Base-by-base conservation (phyloP, 345 rosid genomes). In the Mallotus nudiflorus region DNA sequence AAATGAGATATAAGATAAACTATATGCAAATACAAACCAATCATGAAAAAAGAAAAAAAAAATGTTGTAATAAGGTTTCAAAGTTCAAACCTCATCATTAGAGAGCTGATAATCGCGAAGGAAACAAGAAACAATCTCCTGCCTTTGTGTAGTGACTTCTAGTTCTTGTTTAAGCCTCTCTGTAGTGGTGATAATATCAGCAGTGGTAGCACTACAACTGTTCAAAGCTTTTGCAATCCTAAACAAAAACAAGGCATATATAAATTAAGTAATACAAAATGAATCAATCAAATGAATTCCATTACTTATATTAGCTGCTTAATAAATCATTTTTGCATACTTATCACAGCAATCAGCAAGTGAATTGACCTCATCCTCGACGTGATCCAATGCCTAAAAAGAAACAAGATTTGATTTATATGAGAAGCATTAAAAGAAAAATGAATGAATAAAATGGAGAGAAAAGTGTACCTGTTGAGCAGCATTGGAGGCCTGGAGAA, bases 61-160 rank as follows among this genome's bases (percentile, higher is more conserved):
- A 16, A 40, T 33, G 64, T 33, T 6, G 33, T 53, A 15, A 9
- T 68, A 3, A 65, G 52, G 20, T 18, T 15, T 10, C 28, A 27
- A 46, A 18, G 45, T n/a, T 31, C 15, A 55, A 63, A 89, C 98
- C 97, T 95, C 98, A 69, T 92, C 94, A 42, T 73, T 85, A 28
- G 98, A 92, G 28, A 92, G 91, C 80, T 90, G 99, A 62, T 95
- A 95, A 85, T 92, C 98, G 71, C 93, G 92, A 69, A 95, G 99
- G 77, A 95, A 95, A 82, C 87, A 92, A 5, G 90, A 83, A 35
- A 92, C 98, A 3, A 95, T 91, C 86, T 92, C 96, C 72, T 91
- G 97, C 82, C 96, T 87, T 77, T 92, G 99, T 59, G 87, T 85
- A 70, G 96, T 91, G 58, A 89, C 80, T 54, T 95, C 97, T 60